Evolutionary conservation across 495 filamentous ascomycete genomes (phyloP).

Genomic region (Xylaria longipes): DNA sequence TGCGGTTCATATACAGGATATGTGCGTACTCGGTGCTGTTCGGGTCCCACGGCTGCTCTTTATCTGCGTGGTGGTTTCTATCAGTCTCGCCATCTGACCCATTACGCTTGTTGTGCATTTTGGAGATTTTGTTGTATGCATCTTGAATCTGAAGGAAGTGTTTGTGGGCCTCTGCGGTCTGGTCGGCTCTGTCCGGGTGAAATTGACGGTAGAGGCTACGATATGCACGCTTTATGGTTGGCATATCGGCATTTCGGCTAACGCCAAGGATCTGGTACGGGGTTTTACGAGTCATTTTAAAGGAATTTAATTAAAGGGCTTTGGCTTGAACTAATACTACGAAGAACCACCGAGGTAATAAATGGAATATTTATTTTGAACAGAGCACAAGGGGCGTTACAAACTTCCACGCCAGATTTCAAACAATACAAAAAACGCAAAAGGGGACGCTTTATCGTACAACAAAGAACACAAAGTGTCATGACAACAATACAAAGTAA

Average conservation of each 20-base stretch:
- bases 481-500: too few relatives aligned
- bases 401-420: neutral
- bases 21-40: neutral
- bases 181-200: neutral
- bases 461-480: neutral
- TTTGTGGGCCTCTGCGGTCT: neutral
- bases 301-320: neutral
- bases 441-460: neutral
- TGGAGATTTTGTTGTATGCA: neutral
- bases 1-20: neutral
- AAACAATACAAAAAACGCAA: neutral
- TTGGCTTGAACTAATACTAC: neutral
- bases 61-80: neutral
- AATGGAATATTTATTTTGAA: neutral
- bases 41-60: neutral
- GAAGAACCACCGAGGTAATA: neutral
- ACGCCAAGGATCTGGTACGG: neutral
- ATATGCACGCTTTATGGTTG: neutral
- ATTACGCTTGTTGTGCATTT: neutral
- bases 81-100: neutral
- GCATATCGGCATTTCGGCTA: neutral
- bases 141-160: neutral
- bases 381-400: neutral
- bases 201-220: neutral
- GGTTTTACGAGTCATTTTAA: neutral